Base-by-base conservation (phyloP, 371 early-diverging fungal species). In the Capillidium rhysosporum region DNA sequence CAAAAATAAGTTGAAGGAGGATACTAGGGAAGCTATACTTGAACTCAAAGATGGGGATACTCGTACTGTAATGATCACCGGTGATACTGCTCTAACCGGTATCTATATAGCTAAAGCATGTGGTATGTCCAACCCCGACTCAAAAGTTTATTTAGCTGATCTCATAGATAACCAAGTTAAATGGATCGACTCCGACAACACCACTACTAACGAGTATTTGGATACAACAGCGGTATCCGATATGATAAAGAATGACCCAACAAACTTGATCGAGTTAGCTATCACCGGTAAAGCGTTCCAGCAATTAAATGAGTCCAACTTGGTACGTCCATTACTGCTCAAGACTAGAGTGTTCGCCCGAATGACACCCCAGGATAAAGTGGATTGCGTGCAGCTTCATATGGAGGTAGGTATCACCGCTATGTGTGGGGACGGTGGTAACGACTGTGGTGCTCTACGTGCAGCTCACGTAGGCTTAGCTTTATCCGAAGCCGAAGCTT, bases 341-440 rank as follows among this genome's bases (percentile, higher is more conserved):
- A 60, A 74, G 49, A 75, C 64, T 29, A 71, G 80, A 47, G 69
- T 89, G 5, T 89, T 79, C 68, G 82, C 85, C 23, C 70, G 86
- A 57, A 84, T 89, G 80, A 75, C 72, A 20, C 86, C 88, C 14
- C 63, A 63, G 38, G 76, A 79, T 57, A 87, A 87, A 59, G 75
- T 75, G 2, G 60, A 68, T 21, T 80, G 80, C 57, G 71, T 86
- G 16, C 69, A 79, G 46, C 68, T 79, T 47, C 84, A 82, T 61
- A 82, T 82, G 82, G 70, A 71, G 49, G 68, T 71, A 30, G 75
- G 73, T 39, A 72, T 84, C 29, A 82, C 84, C 18, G 86, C 80
- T 24, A 86, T 89, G 85, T 84, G 85, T 59, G 97, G 97, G 47
- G 97, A 96, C 66, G 97, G 97, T 58, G 91, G 84, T 48, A 96